A percentile compares a stretch with the other conserved stretches of the same genome.
phyloP scores from a whole-genome alignment of 1,284 basidiomycete genomes.

The Ganoderma sp. region DNA sequence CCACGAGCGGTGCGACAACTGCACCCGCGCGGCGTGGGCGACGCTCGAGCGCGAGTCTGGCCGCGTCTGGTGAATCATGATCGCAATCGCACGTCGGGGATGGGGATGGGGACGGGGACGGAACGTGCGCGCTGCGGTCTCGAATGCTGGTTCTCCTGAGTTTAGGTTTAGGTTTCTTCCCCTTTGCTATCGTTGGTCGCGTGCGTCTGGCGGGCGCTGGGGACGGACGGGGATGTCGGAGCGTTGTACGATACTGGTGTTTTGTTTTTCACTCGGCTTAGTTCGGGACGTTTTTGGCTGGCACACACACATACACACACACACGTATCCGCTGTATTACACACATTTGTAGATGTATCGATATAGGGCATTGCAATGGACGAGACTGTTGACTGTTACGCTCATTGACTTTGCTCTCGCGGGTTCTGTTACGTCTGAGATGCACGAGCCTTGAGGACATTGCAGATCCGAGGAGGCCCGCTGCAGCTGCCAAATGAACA shows the following conservation, averaged over 20 bases:
- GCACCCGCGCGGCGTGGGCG: conserved; percentile 39
- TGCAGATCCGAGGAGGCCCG: not conserved
- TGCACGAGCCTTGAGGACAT: no score
- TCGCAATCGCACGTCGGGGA: not conserved
- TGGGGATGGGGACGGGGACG: not conserved
- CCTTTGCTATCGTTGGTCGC: not conserved
- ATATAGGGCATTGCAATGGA: conserved; percentile 9
- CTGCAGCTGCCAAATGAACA: not conserved
- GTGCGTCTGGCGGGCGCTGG: not conserved
- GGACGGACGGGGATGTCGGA: not conserved
- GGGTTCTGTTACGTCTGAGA: not conserved
- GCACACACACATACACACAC: conserved; percentile 1
- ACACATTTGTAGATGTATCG: conserved; percentile 14
- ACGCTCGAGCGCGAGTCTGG: conserved; percentile 38
- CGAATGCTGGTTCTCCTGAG: no score
- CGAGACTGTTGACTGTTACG: not conserved
- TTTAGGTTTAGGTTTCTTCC: no score
- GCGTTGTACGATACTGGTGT: not conserved
- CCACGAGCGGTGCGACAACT: conserved; percentile 40
- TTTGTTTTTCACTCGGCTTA: not conserved
- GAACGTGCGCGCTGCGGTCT: not conserved
- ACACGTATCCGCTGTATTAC: conserved; percentile 5
- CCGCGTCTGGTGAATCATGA: conserved; percentile 27
- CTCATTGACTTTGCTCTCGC: not conserved
- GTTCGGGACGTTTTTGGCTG: not conserved